These are phyloP conservation scores for Microdochium bolleyi DNA, from an alignment of 2,329 filamentous ascomycete species.

Conservation along the genomic window DNA sequence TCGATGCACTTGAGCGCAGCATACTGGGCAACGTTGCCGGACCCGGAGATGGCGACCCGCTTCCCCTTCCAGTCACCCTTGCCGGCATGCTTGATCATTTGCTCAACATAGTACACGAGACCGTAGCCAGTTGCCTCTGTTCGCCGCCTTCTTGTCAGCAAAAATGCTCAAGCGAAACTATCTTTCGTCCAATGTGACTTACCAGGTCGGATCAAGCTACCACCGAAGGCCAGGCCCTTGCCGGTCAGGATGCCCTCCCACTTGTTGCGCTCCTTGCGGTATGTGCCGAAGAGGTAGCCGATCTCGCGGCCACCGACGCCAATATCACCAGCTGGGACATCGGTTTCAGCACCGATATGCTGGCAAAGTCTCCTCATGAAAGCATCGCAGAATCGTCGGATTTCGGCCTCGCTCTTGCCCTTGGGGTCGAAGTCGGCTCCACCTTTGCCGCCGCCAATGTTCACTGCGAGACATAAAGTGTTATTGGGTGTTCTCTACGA, in stretches of 20 bases:
- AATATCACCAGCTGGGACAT: slow-evolving; percentile 95
- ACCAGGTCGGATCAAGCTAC: slow-evolving; percentile 79
- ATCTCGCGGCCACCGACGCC: slow-evolving; percentile 89
- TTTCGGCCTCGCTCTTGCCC: slow-evolving; percentile 95
- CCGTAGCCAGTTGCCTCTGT: slow-evolving; percentile 91
- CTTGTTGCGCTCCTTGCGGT: slow-evolving; percentile 78
- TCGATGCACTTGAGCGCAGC: slow-evolving; percentile 94
- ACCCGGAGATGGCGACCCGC: slow-evolving; percentile 90
- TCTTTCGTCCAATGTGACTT: slow-evolving; percentile 7
- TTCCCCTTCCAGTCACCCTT: slow-evolving; percentile 83
- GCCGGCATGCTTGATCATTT: slow-evolving; percentile 91
- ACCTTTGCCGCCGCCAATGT: slow-evolving; percentile 96
- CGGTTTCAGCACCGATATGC: slow-evolving; percentile 93
- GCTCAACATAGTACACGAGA: slow-evolving; percentile 90
- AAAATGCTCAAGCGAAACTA: background rate
- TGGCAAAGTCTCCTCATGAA: slow-evolving; percentile 96
- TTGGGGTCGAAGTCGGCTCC: slow-evolving; percentile 98
- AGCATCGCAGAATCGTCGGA: slow-evolving; percentile 89
- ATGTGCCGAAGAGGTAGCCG: slow-evolving; percentile 90
- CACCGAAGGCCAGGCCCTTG: slow-evolving; percentile 91
- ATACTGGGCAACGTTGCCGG: slow-evolving; percentile 96
- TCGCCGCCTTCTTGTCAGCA: slow-evolving; percentile 1
- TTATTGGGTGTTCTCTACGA: slow-evolving; percentile 12
- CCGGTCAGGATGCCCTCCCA: slow-evolving; percentile 97
- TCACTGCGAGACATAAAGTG: slow-evolving; percentile 42